Conservation (phyloP, 306 rosid genomes). For the Fragaria ananassa region DNA sequence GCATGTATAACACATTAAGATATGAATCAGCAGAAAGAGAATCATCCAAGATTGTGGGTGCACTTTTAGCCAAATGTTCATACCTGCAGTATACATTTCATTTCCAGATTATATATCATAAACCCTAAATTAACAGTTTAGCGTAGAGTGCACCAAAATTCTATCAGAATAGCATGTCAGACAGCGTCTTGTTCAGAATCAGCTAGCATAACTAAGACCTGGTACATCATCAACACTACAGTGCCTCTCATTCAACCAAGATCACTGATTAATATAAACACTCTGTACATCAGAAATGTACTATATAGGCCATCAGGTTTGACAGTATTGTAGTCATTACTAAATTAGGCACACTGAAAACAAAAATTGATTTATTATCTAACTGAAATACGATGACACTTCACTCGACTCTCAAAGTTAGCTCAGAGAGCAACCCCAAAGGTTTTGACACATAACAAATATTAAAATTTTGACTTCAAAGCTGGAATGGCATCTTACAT, state of each 20-base stretch:
- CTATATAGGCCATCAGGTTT: neutral
- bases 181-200: neutral
- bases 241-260: conserved; percentile 8
- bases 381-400: neutral
- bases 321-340: neutral
- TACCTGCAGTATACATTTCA: conserved; percentile 63
- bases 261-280: neutral
- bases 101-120: conserved; percentile 23
- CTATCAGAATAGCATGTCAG: neutral
- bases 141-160: neutral
- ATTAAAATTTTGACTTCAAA: conserved; percentile 5
- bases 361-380: neutral
- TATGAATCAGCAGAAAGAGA: conserved; percentile 99
- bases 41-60: conserved; percentile 95
- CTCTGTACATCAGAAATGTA: neutral
- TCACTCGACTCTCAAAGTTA: conserved; percentile 10
- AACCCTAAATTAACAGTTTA: neutral
- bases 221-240: conserved; percentile 2
- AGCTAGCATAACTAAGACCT: neutral
- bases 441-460: conserved; percentile 10
- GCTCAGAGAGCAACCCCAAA: conserved; percentile 9
- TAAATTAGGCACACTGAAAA: neutral
- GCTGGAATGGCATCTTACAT: conserved; percentile 71
- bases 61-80: conserved; percentile 96
- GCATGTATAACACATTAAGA: conserved; percentile 92